These are phyloP conservation scores for Neobulgaria alba DNA, from an alignment of 2,329 filamentous ascomycete species.

Conservation along the genomic window DNA sequence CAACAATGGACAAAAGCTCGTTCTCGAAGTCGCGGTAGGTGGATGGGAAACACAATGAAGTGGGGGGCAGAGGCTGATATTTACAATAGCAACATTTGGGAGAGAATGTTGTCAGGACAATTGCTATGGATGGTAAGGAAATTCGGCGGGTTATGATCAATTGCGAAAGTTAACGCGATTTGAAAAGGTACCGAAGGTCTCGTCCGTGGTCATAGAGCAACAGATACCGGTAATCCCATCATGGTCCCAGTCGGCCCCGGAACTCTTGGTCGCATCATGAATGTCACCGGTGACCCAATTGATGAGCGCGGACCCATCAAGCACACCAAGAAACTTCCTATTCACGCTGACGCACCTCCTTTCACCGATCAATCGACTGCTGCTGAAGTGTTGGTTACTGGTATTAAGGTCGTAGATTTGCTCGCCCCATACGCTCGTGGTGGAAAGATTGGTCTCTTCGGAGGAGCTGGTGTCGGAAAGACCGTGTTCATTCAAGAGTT, in stretches of 20 bases:
- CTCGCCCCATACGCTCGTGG: constrained; percentile 99
- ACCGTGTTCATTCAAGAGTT: constrained; percentile 99
- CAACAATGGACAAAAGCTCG: constrained; percentile 89
- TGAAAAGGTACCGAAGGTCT: constrained; percentile 93
- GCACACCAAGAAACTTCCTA: constrained; percentile 75
- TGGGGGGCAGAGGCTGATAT: constrained; percentile 31
- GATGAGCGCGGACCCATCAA: constrained; percentile 99
- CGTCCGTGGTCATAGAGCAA: constrained; percentile 76
- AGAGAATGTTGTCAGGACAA: constrained; percentile 97
- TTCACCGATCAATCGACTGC: constrained; percentile 95
- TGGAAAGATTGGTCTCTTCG: constrained; percentile 99
- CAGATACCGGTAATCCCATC: constrained; percentile 91
- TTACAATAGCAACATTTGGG: constrained; percentile 86
- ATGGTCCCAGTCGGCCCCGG: constrained; percentile 88
- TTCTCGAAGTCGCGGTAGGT: constrained; percentile 92
- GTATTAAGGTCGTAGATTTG: constrained; percentile 99
- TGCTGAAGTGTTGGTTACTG: constrained; percentile 94
- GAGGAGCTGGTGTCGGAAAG: constrained; percentile 99
- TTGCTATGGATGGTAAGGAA: constrained; percentile 97
- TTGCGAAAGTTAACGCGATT: constrained; percentile 19
- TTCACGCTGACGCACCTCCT: constrained; percentile 86
- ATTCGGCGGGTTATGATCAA: constrained; percentile 3
- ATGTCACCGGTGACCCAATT: constrained; percentile 99
- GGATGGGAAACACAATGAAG: constrained; percentile 12
- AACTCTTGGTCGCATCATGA: constrained; percentile 98